Evolutionary conservation across 2,329 filamentous ascomycete genomes (phyloP).

Genomic region (Endocalyx cinctus): DNA sequence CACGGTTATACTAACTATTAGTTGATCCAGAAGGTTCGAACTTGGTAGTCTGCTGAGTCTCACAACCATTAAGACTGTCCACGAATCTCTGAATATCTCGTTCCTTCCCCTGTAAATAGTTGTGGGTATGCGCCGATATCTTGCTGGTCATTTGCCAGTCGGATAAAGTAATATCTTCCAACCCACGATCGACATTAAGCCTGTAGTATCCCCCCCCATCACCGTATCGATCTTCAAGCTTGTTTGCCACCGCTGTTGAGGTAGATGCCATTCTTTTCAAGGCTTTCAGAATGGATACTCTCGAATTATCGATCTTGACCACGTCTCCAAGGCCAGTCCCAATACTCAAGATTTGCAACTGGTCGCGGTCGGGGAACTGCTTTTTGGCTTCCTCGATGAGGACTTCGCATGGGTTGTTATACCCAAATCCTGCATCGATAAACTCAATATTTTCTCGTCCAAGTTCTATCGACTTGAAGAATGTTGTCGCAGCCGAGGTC

Average conservation of each 20-base stretch:
- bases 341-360: constrained; percentile 19
- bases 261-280: constrained; percentile 15
- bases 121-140: constrained; percentile 7
- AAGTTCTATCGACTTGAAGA: constrained; percentile 25
- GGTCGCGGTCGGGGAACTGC: constrained; percentile 13
- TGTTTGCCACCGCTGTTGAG: constrained; percentile 14
- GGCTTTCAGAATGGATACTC: constrained; percentile 13
- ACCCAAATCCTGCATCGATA: constrained; percentile 26
- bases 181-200: constrained; percentile 23
- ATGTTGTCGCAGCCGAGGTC: constrained; percentile 23
- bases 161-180: constrained; percentile 19
- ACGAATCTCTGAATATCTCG: constrained; percentile 2
- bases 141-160: constrained; percentile 20
- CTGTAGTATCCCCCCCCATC: constrained; percentile 16
- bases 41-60: neutral
- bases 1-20: too few relatives aligned
- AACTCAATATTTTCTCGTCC: constrained; percentile 23
- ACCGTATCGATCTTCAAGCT: constrained; percentile 11
- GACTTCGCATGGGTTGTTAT: constrained; percentile 28
- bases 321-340: constrained; percentile 21
- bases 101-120: constrained; percentile 4
- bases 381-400: constrained; percentile 23
- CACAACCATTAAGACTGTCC: neutral
- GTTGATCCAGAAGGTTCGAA: too few relatives aligned
- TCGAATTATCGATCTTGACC: constrained; percentile 10